phyloP scores from a whole-genome alignment of 495 filamentous ascomycete genomes.

The Haplographium delicatum region DNA sequence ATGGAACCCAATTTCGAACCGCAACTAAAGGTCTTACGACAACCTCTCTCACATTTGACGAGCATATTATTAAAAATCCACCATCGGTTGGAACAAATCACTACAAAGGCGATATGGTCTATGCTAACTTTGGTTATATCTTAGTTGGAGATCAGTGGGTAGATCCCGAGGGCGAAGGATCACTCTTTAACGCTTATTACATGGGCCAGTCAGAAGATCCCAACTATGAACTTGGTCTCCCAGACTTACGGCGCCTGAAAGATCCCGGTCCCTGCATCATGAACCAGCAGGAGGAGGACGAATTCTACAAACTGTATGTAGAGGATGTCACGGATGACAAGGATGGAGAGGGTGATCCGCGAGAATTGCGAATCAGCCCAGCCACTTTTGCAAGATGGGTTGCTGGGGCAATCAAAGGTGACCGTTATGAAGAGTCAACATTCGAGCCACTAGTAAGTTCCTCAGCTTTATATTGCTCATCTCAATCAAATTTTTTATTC shows the following conservation, averaged over 20 bases:
- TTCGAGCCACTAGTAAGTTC: slow-evolving; percentile 3
- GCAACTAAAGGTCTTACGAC: background rate
- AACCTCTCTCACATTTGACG: slow-evolving; percentile 3
- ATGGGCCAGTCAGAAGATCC: background rate
- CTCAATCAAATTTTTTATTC: too few species aligned
- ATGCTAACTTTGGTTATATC: slow-evolving; percentile 22
- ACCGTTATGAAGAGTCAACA: slow-evolving; percentile 1
- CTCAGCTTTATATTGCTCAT: too few species aligned
- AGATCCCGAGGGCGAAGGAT: slow-evolving; percentile 20
- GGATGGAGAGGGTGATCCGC: slow-evolving; percentile 22
- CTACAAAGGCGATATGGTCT: slow-evolving; percentile 16
- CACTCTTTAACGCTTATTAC: slow-evolving; percentile 13
- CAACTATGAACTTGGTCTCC: background rate
- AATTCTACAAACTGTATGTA: slow-evolving; percentile 12
- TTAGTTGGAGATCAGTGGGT: slow-evolving; percentile 18
- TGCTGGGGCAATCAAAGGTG: slow-evolving; percentile 7
- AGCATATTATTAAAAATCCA: slow-evolving; percentile 1
- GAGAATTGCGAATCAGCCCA: slow-evolving; percentile 10
- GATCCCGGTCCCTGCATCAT: slow-evolving; percentile 4
- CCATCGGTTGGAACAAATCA: slow-evolving; percentile 8
- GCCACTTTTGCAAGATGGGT: slow-evolving; percentile 22
- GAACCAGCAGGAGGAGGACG: slow-evolving; percentile 1
- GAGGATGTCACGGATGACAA: slow-evolving; percentile 9
- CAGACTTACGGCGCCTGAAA: background rate
- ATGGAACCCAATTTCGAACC: background rate